These are phyloP conservation scores for Endoconidiophora polonica DNA, from an alignment of 2,329 filamentous ascomycete genomes.

Conservation along the genomic window DNA sequence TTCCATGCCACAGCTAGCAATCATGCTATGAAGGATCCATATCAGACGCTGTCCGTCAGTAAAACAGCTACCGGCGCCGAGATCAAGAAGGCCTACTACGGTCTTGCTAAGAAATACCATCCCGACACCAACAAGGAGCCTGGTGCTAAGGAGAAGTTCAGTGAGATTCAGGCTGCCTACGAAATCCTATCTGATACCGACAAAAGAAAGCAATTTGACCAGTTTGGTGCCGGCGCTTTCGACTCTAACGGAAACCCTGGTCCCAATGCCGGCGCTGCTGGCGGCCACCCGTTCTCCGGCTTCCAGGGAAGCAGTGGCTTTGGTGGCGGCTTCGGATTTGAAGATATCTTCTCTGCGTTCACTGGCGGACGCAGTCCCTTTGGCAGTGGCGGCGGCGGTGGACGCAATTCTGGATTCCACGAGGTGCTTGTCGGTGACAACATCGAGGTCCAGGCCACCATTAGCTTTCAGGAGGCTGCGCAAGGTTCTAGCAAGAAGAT, in stretches of 20 bases:
- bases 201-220: constrained; percentile 84
- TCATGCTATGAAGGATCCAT: constrained; percentile 57
- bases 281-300: constrained; percentile 46
- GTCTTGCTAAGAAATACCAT: constrained; percentile 91
- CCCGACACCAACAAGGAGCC: constrained; percentile 96
- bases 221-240: constrained; percentile 77
- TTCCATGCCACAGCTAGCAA: constrained; percentile 44
- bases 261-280: constrained; percentile 25
- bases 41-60: constrained; percentile 67
- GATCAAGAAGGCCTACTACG: constrained; percentile 98
- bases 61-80: constrained; percentile 69
- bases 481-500: constrained; percentile 86
- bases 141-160: constrained; percentile 84
- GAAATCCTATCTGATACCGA: constrained; percentile 83
- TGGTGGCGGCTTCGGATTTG: constrained; percentile 78
- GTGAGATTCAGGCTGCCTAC: constrained; percentile 84
- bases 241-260: constrained; percentile 50
- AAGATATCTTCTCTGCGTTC: constrained; percentile 87
- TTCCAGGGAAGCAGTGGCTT: constrained; percentile 51
- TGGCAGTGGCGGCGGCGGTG: constrained; percentile 34
- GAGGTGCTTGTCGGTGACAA: constrained; percentile 85
- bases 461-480: constrained; percentile 91
- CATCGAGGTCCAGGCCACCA: constrained; percentile 84
- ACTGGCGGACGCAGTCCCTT: constrained; percentile 39
- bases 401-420: constrained; percentile 53